Evolutionary conservation across 495 filamentous ascomycete genomes (phyloP), one percentile per base, ranked within the genome.

Genomic region (Hapsidospora chrysogenum): DNA sequence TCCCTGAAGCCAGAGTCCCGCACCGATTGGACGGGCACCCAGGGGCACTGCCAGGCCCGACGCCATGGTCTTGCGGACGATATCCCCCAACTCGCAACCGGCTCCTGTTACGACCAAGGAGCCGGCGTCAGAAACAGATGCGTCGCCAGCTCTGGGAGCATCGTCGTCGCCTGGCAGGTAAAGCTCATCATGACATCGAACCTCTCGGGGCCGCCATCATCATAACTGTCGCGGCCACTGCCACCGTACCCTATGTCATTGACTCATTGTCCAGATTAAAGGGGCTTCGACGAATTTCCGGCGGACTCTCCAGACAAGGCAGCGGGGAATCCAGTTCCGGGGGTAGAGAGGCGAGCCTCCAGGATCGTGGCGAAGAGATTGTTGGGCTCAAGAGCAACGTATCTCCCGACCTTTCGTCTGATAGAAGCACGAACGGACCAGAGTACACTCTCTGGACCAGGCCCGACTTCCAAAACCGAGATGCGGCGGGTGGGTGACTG

Each of bases 1-100:
- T 37, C 72, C 74, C 58, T 78, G 72, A 33, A 78, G 52, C 70
- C 68, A 76, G 27, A 70, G 42, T 17, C 74, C 72, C 4, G 68
- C 64, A 22, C 72, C 74, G 30, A 76, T 74, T 46, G 71, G 74
- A 26, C 72, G 66, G 23, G 66, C 39, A 6, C 72, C 74, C 27
- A 76, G 46, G 3, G 74, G 74, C 17, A 76, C 66, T 44, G 65
- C 69, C 37, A 76, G 3, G 25, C 63, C 66, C 6, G 37, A 51
- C 20, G 38, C 50, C 61, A 68, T 65, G 37, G 70, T 46, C 38
- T 61, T 60, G 37, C 45, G 43, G 46, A 76, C 35, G 44, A 78
- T 68, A 48, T 75, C 66, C 5, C 57, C 70, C 10, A 66, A 61
- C 38, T 60, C 71, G 51, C 61, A 73, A 39, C 70, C 71, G 10